phyloP scores from a whole-genome alignment of 345 rosid genomes.

The Cardamine occulta region DNA sequence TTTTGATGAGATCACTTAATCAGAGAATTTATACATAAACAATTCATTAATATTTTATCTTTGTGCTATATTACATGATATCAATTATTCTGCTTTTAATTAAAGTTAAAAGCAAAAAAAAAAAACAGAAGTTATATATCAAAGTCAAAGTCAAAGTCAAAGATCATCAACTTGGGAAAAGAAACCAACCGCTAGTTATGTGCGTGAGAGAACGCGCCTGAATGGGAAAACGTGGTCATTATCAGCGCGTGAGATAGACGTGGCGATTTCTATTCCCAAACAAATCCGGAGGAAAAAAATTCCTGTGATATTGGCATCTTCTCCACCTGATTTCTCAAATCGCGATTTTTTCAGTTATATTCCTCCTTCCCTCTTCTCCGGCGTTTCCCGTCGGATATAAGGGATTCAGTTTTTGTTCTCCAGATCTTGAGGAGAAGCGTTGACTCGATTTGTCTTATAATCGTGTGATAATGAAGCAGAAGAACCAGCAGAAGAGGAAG shows the following conservation, averaged over 20 bases:
- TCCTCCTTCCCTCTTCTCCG: constrained; percentile 38
- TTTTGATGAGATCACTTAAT: neutral
- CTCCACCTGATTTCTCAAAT: neutral
- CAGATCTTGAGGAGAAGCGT: constrained; percentile 3
- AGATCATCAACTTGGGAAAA: neutral
- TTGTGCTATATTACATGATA: neutral
- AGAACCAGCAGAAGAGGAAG: constrained; percentile 50
- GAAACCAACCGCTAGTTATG: neutral
- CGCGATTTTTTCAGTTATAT: constrained; percentile 1
- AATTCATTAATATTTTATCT: too few species aligned
- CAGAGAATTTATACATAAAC: neutral
- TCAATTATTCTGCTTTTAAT: neutral
- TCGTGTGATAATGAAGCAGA: constrained; percentile 49
- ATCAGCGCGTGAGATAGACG: constrained; percentile 35
- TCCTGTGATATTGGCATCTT: constrained; percentile 25
- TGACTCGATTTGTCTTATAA: neutral
- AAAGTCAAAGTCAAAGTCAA: neutral
- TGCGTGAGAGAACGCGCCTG: constrained; percentile 17
- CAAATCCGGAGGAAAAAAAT: constrained; percentile 31
- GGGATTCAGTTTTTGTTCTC: constrained; percentile 8
- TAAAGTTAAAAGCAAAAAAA: neutral
- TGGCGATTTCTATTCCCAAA: constrained; percentile 34
- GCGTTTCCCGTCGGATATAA: constrained; percentile 35
- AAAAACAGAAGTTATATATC: neutral
- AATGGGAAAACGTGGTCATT: neutral